Evolutionary conservation across 2,329 filamentous ascomycete species (phyloP), one percentile per base, ranked within the genome.

Genomic region (Colletotrichum sp.): DNA sequence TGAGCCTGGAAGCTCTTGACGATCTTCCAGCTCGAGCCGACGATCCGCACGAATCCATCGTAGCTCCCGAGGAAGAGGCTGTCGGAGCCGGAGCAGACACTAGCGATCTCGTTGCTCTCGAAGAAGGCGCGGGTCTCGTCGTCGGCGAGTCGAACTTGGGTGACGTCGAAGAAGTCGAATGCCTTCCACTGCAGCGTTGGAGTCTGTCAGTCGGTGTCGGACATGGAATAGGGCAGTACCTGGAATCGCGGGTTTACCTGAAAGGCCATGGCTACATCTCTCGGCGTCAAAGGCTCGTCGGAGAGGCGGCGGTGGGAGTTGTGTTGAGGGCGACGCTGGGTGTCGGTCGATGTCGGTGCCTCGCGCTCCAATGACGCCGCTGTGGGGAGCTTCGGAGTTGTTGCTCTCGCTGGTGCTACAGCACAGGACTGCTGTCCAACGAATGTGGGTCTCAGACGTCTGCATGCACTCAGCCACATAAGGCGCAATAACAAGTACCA

Each of bases 131-230:
- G 91, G 82, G 92, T 93, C 82, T 97, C 95, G 80, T 93, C 93
- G 83, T 97, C 93, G 78, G 90, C 90, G 79, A 96, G 89, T 81
- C 93, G 92, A 83, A 98, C 92, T 82, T 94, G 93, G 82, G 92
- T 92, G 83, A 98, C 95, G 86, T 98, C 95, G 90, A 99, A 98
- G 92, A 99, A 99, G 89, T 98, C 96, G 88, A 99, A 99, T 79
- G 94, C 93, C 94, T 98, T 98, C 96, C 97, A 98, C 96, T 98
- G 78, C 27, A 12, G 11, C 16, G 15, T 66, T 75, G 75, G 27
- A 70, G 29, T 34, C 31, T 33, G 27, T 75, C 31, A 74, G 66
- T 63, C 24, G 6, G 31, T 9, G 58, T 54, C 12, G 9, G 51
- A 11, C 9, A 8, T 29, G 27, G 18, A 13, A 18, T 16, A n/a